phyloP scores from a whole-genome alignment of 176 grass and related monocot species.

The Coix lacrymajobi region DNA sequence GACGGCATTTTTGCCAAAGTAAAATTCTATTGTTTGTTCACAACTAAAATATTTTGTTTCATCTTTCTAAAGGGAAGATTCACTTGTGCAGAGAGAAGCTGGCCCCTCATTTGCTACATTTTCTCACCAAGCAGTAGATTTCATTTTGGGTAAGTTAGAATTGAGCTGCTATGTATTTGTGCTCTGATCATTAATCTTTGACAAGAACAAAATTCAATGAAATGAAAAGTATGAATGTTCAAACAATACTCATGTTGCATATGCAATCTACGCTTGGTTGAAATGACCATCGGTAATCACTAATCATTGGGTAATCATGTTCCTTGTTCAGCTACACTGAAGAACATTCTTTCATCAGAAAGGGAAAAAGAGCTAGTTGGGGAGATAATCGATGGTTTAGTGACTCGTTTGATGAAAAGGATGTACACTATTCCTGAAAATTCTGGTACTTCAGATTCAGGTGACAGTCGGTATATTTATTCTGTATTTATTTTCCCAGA shows the following conservation, averaged over 20 bases:
- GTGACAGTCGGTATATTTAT: conserved; percentile 19
- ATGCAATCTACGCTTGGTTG: conserved; percentile 11
- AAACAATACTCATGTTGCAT: background rate
- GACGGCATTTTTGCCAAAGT: conserved; percentile 62
- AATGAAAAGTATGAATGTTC: background rate
- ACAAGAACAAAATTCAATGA: background rate
- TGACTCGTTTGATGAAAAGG: conserved; percentile 75
- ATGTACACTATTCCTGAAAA: conserved; percentile 63
- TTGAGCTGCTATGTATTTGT: background rate
- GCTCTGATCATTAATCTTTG: background rate
- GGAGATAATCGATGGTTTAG: conserved; percentile 75
- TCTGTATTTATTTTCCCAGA: conserved; percentile 15
- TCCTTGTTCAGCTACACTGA: conserved; percentile 68
- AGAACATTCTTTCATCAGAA: conserved; percentile 64
- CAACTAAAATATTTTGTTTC: background rate
- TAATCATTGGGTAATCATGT: conserved; percentile 11
- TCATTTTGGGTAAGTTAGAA: conserved; percentile 62
- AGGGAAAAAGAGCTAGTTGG: conserved; percentile 55
- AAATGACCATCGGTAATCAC: background rate
- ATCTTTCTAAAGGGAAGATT: conserved; percentile 28
- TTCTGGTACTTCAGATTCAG: conserved; percentile 45
- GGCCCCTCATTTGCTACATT: conserved; percentile 60
- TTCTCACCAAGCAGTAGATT: conserved; percentile 91
- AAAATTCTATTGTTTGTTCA: conserved; percentile 7
- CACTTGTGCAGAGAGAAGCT: conserved; percentile 46